Base-by-base conservation (phyloP, 169 alveolate genomes). In the Amoebophrya sp. region DNA sequence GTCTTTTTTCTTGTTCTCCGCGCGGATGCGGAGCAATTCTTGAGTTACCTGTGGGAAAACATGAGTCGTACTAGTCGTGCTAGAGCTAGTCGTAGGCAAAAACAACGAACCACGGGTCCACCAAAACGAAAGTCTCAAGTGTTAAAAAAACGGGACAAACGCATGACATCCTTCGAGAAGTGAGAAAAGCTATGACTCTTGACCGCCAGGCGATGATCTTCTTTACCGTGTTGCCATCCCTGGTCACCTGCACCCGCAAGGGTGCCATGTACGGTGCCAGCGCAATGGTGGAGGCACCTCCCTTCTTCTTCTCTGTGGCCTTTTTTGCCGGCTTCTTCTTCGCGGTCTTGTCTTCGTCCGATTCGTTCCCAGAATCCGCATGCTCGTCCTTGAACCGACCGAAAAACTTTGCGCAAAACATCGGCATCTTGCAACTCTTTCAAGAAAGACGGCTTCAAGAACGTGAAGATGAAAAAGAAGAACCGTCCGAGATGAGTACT, bases 321-420 rank as follows among this genome's bases (percentile, higher is more conserved):
- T n/a, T n/a, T n/a, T n/a, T n/a, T n/a, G n/a, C n/a, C n/a, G n/a
- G n/a, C n/a, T n/a, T n/a, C 66, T 66, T 66, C 29, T 66, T n/a
- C 83, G 29, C 83, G 29, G 39, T 25, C 35, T 25, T 25, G 1
- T 7, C 83, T 12, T 7, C 83, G 83, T 66, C 83, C 7, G 29
- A 18, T 25, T 66, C 83, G 83, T 1, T 25, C 1, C 10, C 38
- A 2, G 83, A 18, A 66, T 66, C 83, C 10, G 83, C 83, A 25
- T 66, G 83, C 83, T 66, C 83, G 83, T 66, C 83, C 83, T 66
- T 66, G 83, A 66, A 66, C 1, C 83, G 83, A 66, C 83, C 83
- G 35, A 66, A 66, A 66, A 66, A 66, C 35, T 66, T 66, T 3
- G 83, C 83, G 83, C 83, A 66, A 0, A 7, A 66, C 12, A 66